Percentiles rank a stretch among this genome's conserved stretches.
Conservation (phyloP, 176 grass and related monocot species). For the Aechmea fasciata region DNA sequence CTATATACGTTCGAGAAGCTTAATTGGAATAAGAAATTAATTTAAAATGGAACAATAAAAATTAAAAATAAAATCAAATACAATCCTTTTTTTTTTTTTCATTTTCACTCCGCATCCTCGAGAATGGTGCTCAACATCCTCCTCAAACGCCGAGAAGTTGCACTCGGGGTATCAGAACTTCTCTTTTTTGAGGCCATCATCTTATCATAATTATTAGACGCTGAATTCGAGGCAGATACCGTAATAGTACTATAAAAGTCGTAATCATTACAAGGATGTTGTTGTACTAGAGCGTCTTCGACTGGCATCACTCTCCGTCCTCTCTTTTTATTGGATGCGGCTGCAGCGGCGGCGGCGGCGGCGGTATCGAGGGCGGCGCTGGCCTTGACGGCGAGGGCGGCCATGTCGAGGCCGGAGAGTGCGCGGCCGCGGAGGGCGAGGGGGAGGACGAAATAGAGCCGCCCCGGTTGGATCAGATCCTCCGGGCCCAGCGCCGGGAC, state of each 20-base stretch:
- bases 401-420: conserved; percentile 43
- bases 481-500: conserved; percentile 10
- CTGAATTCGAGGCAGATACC: background rate
- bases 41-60: background rate
- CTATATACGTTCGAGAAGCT: too few relatives aligned
- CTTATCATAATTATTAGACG: background rate
- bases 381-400: conserved; percentile 38
- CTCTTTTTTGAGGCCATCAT: conserved; percentile 6
- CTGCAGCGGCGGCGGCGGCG: too few relatives aligned
- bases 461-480: conserved; percentile 27
- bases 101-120: conserved; percentile 23
- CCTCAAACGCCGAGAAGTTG: conserved; percentile 17
- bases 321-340: background rate
- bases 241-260: conserved; percentile 17
- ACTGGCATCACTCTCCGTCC: conserved; percentile 21
- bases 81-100: background rate
- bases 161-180: background rate
- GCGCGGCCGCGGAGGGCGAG: conserved; percentile 7
- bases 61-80: background rate
- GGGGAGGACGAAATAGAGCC: conserved; percentile 56
- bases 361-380: conserved; percentile 25
- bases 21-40: too few relatives aligned
- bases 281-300: background rate
- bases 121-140: conserved; percentile 32
- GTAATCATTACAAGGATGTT: conserved; percentile 16